Evolutionary conservation across 805 yeast genomes (phyloP).

Genomic region (Wickerhamomyces bisporus): DNA sequence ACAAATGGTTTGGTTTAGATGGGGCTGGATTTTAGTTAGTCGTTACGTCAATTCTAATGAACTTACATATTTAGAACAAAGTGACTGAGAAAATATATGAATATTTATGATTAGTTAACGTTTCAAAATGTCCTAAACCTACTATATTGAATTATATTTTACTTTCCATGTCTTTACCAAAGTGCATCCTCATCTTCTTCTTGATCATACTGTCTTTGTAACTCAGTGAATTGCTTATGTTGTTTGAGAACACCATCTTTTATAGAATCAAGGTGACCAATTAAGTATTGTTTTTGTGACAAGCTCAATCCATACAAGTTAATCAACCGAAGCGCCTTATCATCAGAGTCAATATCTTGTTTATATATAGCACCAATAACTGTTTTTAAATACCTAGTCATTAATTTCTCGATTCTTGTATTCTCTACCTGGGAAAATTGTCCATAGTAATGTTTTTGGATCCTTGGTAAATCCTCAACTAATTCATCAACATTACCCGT

Average conservation of each 20-base stretch:
- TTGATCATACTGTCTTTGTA: conserved; percentile 25
- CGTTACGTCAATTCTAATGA: conserved; percentile 77
- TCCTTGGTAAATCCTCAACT: conserved; percentile 10
- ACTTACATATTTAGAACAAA: conserved; percentile 31
- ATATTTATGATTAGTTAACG: no score
- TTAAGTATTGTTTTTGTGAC: not conserved
- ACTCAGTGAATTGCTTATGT: conserved; percentile 14
- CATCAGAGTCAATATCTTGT: conserved; percentile 6
- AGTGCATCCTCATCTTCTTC: conserved; percentile 27
- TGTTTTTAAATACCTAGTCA: conserved; percentile 10
- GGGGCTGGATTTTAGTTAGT: conserved; percentile 77
- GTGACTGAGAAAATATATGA: no score
- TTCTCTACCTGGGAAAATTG: conserved; percentile 2
- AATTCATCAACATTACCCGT: conserved; percentile 5
- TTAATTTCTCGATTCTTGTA: conserved; percentile 9
- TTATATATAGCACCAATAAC: conserved; percentile 6
- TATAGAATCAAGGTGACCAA: not conserved
- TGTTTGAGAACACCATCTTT: conserved; percentile 3
- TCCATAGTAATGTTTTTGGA: conserved; percentile 4
- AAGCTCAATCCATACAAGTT: conserved; percentile 2
- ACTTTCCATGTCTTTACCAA: conserved; percentile 17
- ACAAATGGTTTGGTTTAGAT: conserved; percentile 94
- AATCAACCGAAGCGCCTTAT: conserved; percentile 3
- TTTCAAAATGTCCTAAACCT: no score
- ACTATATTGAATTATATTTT: no score